A percentile compares a stretch with the other conserved stretches of the same genome.
These are phyloP conservation scores for Epichloe sp. DNA, from an alignment of 2,329 filamentous ascomycete genomes.

Conservation along the genomic window DNA sequence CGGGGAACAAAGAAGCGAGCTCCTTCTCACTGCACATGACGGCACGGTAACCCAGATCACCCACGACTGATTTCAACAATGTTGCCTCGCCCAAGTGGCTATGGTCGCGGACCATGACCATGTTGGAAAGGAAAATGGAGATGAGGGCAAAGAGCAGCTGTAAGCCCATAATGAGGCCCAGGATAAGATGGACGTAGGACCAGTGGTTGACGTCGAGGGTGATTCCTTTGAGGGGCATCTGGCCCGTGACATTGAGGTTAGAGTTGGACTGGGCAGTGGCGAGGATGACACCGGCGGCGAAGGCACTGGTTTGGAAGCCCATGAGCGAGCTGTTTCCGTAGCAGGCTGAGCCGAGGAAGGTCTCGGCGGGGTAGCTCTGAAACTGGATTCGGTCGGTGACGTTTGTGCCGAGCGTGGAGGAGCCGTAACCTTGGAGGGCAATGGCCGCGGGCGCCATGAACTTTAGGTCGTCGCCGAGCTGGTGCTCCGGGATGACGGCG, in stretches of 20 bases:
- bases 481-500: slow-evolving; percentile 22
- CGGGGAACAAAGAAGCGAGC: slow-evolving; percentile 6
- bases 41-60: slow-evolving; percentile 7
- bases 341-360: slow-evolving; percentile 21
- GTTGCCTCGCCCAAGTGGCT: slow-evolving; percentile 11
- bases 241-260: slow-evolving; percentile 13
- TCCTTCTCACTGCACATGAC: slow-evolving; percentile 9
- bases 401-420: slow-evolving; percentile 11
- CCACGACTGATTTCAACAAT: slow-evolving; percentile 10
- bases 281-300: slow-evolving; percentile 23
- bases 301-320: slow-evolving; percentile 22
- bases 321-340: slow-evolving; percentile 20
- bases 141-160: slow-evolving; percentile 17
- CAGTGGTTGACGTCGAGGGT: slow-evolving; percentile 20
- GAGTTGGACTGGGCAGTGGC: slow-evolving; percentile 19
- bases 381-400: slow-evolving; percentile 15
- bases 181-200: slow-evolving; percentile 18
- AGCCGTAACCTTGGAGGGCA: slow-evolving; percentile 27
- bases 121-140: slow-evolving; percentile 13
- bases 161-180: slow-evolving; percentile 18
- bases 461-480: slow-evolving; percentile 21
- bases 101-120: slow-evolving; percentile 15
- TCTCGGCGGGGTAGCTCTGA: slow-evolving; percentile 30
- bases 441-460: slow-evolving; percentile 23
- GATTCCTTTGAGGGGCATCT: slow-evolving; percentile 19